Evolutionary conservation across 306 rosid species (phyloP).

Genomic region (Canavalia ensiformis): DNA sequence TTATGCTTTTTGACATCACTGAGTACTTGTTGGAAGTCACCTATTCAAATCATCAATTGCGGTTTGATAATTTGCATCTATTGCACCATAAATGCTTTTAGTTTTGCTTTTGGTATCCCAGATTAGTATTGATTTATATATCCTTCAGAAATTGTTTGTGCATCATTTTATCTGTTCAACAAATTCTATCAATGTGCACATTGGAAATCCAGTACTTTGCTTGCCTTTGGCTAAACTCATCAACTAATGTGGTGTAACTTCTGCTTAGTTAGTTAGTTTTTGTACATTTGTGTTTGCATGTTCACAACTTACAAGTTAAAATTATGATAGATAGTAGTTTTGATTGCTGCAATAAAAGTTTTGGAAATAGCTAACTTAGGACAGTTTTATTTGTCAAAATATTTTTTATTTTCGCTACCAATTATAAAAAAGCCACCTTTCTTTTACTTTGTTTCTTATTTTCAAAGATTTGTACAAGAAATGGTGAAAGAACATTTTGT

Average conservation of each 20-base stretch:
- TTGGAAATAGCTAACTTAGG: conserved; percentile 16
- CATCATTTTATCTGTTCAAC: conserved; percentile 23
- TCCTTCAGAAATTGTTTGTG: conserved; percentile 36
- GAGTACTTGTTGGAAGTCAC: conserved; percentile 19
- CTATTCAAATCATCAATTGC: conserved; percentile 5
- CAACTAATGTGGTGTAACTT: not conserved
- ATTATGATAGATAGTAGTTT: conserved; percentile 4
- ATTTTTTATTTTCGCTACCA: not conserved
- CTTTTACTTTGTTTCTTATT: not conserved
- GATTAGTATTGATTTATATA: conserved; percentile 6
- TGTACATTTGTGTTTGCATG: not conserved
- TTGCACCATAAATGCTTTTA: conserved; percentile 5
- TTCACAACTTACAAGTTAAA: conserved; percentile 10
- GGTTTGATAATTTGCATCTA: conserved; percentile 4
- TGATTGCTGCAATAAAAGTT: not conserved
- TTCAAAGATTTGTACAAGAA: not conserved
- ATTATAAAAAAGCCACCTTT: not conserved
- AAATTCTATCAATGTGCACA: conserved; percentile 27
- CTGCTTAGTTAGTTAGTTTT: conserved; percentile 32
- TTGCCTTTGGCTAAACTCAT: conserved; percentile 13
- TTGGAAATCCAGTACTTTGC: conserved; percentile 17
- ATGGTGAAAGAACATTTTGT: conserved; percentile 8
- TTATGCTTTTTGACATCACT: conserved; percentile 5
- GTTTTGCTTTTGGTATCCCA: conserved; percentile 28
- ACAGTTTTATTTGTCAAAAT: not conserved